phyloP scores from a whole-genome alignment of 179 eudicot genomes.

The Silene noctiflora region DNA sequence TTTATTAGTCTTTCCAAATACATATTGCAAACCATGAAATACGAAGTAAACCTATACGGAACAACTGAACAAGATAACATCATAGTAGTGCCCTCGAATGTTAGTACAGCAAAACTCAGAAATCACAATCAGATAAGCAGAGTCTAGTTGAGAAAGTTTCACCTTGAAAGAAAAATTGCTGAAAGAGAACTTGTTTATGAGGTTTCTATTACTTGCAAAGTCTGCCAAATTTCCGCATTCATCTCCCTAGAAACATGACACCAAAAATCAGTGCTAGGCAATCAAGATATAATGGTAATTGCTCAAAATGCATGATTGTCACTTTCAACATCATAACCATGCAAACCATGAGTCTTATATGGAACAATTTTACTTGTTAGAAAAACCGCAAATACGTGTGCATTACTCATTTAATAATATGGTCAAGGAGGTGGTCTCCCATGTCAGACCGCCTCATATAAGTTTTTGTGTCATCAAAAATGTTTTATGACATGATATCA shows the following conservation, averaged over 20 bases:
- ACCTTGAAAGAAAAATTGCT: conserved; percentile 99
- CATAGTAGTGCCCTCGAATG: background rate
- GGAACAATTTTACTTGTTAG: no score
- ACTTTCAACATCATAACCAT: background rate
- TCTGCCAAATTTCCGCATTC: conserved; percentile 86
- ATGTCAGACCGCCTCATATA: background rate
- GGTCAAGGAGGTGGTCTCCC: background rate
- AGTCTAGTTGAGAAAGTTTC: conserved; percentile 15
- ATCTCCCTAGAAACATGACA: conserved; percentile 56
- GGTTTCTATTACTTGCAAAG: conserved; percentile 54
- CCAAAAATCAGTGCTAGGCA: background rate
- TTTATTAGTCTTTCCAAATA: background rate
- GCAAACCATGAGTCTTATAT: no score
- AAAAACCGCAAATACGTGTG: background rate
- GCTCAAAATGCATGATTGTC: background rate
- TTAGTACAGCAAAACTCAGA: background rate
- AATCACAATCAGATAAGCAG: background rate
- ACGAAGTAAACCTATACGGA: background rate
- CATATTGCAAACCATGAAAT: background rate
- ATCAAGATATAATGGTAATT: background rate
- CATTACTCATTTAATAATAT: background rate
- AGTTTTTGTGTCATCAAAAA: no score
- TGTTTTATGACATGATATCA: background rate
- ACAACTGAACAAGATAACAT: no score
- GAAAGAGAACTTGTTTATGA: conserved; percentile 68